These are phyloP conservation scores for Neopestalotiopsis rosae DNA, from an alignment of 2,329 filamentous ascomycete species.

Conservation along the genomic window DNA sequence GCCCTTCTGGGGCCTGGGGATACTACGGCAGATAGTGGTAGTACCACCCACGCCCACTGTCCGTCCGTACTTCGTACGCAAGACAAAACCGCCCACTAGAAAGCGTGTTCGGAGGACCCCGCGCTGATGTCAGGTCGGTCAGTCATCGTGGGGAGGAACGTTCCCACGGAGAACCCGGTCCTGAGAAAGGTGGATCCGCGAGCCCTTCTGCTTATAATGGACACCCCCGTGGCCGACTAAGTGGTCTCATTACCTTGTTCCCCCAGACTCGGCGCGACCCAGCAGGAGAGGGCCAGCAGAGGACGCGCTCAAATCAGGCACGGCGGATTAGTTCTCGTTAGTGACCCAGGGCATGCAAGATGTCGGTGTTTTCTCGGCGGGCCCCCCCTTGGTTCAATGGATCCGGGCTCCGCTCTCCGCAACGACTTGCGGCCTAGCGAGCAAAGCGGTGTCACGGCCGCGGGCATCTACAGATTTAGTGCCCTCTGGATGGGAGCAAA, in stretches of 20 bases:
- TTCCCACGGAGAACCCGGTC: slow-evolving; percentile 16
- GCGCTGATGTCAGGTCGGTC: slow-evolving; percentile 17
- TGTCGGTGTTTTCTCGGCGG: slow-evolving; percentile 14
- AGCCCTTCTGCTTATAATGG: neutral
- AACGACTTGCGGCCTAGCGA: slow-evolving; percentile 6
- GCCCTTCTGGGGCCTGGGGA: neutral
- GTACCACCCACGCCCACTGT: neutral
- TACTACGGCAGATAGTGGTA: too few species aligned
- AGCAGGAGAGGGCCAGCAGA: neutral
- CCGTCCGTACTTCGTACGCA: neutral
- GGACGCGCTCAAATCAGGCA: slow-evolving; percentile 9
- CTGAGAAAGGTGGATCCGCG: neutral
- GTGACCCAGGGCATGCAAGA: neutral
- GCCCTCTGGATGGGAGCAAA: too few species aligned
- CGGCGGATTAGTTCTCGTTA: slow-evolving; percentile 12
- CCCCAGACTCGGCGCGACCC: slow-evolving; percentile 11
- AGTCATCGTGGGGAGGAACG: slow-evolving; percentile 16
- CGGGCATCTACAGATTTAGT: neutral
- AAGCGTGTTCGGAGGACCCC: slow-evolving; percentile 13
- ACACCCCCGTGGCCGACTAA: neutral
- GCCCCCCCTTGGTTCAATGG: neutral
- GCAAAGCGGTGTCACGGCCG: slow-evolving; percentile 6
- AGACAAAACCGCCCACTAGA: neutral
- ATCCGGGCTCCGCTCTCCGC: slow-evolving; percentile 9
- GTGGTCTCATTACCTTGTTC: slow-evolving; percentile 13